These are phyloP conservation scores for Colletotrichum costaricense DNA, from an alignment of 2,329 filamentous ascomycete species.

Conservation along the genomic window DNA sequence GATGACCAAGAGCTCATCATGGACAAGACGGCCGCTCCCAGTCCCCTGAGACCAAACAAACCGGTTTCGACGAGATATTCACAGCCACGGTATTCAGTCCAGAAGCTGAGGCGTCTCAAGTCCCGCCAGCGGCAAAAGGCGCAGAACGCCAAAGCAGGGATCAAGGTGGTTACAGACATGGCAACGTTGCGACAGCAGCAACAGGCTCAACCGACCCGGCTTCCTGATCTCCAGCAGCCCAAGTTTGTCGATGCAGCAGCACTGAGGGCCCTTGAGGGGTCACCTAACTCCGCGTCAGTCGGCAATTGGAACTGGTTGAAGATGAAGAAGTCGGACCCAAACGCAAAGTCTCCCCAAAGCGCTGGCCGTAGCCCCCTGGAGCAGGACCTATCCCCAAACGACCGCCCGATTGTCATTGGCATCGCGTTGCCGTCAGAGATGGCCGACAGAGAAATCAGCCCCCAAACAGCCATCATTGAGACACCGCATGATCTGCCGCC, in stretches of 20 bases:
- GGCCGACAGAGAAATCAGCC: conserved; percentile 51
- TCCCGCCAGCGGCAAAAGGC: conserved; percentile 71
- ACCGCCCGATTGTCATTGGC: conserved; percentile 79
- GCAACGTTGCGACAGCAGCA: conserved; percentile 59
- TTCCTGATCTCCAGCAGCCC: conserved; percentile 42
- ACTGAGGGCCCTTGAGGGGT: conserved; percentile 68
- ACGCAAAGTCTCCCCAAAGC: conserved; percentile 40
- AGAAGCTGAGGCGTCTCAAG: conserved; percentile 59
- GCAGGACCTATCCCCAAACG: conserved; percentile 72
- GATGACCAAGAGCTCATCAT: conserved; percentile 48
- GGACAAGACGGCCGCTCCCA: conserved; percentile 28
- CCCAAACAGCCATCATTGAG: conserved; percentile 59
- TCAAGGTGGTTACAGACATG: conserved; percentile 78
- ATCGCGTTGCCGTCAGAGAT: conserved; percentile 71
- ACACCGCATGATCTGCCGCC: conserved; percentile 48
- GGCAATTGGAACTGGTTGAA: conserved; percentile 69
- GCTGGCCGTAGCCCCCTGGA: conserved; percentile 41
- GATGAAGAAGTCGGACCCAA: conserved; percentile 48
- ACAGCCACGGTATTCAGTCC: conserved; percentile 47
- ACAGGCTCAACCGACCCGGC: conserved; percentile 45
- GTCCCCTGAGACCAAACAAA: conserved; percentile 28
- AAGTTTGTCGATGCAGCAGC: conserved; percentile 71
- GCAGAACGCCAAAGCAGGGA: conserved; percentile 71
- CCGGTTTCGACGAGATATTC: conserved; percentile 27
- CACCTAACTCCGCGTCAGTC: conserved; percentile 63